A percentile compares a stretch with the other conserved stretches of the same genome.
These are phyloP conservation scores for Macadamia integrifolia DNA, from an alignment of 164 flowering plant species.

Conservation along the genomic window DNA sequence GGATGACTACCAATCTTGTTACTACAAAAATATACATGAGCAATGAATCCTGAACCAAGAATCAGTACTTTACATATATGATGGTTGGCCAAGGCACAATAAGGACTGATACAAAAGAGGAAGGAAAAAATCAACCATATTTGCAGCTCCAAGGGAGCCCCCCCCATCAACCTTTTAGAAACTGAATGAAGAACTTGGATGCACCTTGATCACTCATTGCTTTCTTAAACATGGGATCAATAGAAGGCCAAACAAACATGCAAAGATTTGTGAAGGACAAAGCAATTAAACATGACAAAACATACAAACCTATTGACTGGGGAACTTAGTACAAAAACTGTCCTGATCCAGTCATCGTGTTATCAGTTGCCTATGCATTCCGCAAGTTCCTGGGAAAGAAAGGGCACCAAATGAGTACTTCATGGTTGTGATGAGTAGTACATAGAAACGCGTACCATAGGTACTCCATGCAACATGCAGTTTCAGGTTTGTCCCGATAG, in stretches of 20 bases:
- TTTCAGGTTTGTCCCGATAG: no score
- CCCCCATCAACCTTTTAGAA: background rate
- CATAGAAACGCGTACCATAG: no score
- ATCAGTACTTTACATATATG: conserved; percentile 18
- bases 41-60: conserved; percentile 6
- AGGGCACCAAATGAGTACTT: background rate
- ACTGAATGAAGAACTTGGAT: background rate
- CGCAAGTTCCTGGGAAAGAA: conserved; percentile 21
- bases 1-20: background rate
- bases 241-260: background rate
- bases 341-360: background rate
- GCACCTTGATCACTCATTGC: background rate
- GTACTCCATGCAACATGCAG: no score
- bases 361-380: conserved; percentile 7
- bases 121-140: background rate
- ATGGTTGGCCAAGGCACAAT: conserved; percentile 6
- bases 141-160: background rate
- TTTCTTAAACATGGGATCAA: background rate
- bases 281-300: background rate
- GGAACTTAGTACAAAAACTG: background rate
- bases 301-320: background rate
- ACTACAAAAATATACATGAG: conserved; percentile 7
- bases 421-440: no score
- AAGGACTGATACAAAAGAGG: background rate
- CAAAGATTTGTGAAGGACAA: background rate